Evolutionary conservation across 495 filamentous ascomycete species (phyloP).

Genomic region (Trichoderma reesei): DNA sequence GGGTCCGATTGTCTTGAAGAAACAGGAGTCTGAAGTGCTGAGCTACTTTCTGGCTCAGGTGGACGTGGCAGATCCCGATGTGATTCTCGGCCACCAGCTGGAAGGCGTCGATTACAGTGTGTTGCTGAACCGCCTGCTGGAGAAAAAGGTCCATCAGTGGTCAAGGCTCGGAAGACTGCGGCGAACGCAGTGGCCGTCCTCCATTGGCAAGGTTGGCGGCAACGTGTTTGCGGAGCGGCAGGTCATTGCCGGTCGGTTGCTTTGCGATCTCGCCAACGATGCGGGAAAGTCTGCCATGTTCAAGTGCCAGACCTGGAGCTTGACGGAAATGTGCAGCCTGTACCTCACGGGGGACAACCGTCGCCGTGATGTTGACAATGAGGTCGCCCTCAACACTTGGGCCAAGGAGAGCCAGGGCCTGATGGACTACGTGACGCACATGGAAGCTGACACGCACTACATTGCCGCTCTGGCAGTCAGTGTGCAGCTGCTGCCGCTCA

Average conservation of each 20-base stretch:
- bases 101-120: constrained; percentile 96
- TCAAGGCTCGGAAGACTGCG: constrained; percentile 80
- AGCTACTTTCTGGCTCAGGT: constrained; percentile 82
- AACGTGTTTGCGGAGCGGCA: constrained; percentile 90
- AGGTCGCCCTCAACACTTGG: constrained; percentile 80
- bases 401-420: constrained; percentile 73
- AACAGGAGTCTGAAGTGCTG: constrained; percentile 70
- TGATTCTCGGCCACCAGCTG: constrained; percentile 87
- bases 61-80: constrained; percentile 82
- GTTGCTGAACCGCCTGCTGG: constrained; percentile 73
- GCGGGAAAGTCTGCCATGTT: constrained; percentile 95
- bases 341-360: constrained; percentile 60
- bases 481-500: constrained; percentile 84
- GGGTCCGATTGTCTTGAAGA: constrained; percentile 67
- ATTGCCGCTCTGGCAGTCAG: constrained; percentile 80
- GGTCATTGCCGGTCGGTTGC: constrained; percentile 75
- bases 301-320: constrained; percentile 94
- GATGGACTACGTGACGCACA: constrained; percentile 86
- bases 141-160: constrained; percentile 87
- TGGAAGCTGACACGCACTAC: constrained; percentile 92
- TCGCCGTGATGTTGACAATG: constrained; percentile 78
- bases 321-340: constrained; percentile 92
- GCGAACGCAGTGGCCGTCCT: constrained; percentile 77
- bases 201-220: constrained; percentile 72
- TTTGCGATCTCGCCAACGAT: constrained; percentile 93